phyloP scores from a whole-genome alignment of 2,329 filamentous ascomycete genomes.

The Fusarium sp. region DNA sequence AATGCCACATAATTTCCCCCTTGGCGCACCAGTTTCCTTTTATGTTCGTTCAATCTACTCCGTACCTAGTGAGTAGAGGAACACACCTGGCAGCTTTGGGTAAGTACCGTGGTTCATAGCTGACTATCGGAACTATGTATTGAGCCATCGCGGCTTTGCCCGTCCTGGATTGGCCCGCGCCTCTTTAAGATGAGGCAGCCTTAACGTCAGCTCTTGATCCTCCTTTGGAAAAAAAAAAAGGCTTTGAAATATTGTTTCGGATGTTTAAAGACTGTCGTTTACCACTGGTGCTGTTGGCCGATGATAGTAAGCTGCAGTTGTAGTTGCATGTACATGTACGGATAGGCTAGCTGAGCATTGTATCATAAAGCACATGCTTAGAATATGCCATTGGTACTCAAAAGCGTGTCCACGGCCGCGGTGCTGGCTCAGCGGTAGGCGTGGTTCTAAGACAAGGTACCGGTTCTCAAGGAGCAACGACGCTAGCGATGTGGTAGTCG shows the following conservation, averaged over 20 bases:
- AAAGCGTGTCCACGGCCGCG: slow-evolving; percentile 14
- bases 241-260: slow-evolving; percentile 33
- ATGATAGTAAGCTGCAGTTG: neutral
- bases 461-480: slow-evolving; percentile 27
- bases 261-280: slow-evolving; percentile 19
- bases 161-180: slow-evolving; percentile 30
- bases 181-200: slow-evolving; percentile 31
- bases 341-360: slow-evolving; percentile 40
- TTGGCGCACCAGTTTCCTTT: slow-evolving; percentile 22
- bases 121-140: slow-evolving; percentile 20
- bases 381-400: slow-evolving; percentile 8
- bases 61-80: neutral
- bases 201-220: slow-evolving; percentile 26
- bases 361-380: slow-evolving; percentile 6
- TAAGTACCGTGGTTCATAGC: slow-evolving; percentile 5
- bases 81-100: slow-evolving; percentile 6
- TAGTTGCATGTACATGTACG: slow-evolving; percentile 11
- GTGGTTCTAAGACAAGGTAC: slow-evolving; percentile 32
- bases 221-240: neutral
- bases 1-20: slow-evolving; percentile 41
- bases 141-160: slow-evolving; percentile 33
- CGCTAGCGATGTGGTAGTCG: slow-evolving; percentile 40
- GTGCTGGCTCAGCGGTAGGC: slow-evolving; percentile 30
- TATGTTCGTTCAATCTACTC: neutral
- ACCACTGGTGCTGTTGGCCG: slow-evolving; percentile 1